Percentiles rank a stretch among this genome's conserved stretches.
These are phyloP conservation scores for Sugiyamaella valdiviana DNA, from an alignment of 805 yeast genomes.

Conservation along the genomic window DNA sequence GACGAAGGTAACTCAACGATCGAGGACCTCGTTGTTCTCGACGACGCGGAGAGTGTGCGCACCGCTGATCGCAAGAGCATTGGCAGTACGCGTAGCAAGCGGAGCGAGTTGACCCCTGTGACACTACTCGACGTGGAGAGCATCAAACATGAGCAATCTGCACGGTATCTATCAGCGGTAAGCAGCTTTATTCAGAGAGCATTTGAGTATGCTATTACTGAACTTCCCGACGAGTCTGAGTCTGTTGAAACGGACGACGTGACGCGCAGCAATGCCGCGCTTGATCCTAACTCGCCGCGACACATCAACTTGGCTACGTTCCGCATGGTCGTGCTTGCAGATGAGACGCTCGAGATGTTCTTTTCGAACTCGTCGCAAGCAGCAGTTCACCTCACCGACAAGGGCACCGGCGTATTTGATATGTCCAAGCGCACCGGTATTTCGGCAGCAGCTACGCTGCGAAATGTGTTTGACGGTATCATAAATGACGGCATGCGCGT, in stretches of 20 bases:
- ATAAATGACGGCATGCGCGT: slow-evolving; percentile 89
- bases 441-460: slow-evolving; percentile 35
- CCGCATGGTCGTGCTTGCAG: slow-evolving; percentile 90
- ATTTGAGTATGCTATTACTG: slow-evolving; percentile 66
- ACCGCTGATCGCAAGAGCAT: not conserved
- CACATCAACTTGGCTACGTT: slow-evolving; percentile 77
- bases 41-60: not conserved
- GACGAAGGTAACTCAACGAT: not conserved
- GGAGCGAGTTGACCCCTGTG: slow-evolving; percentile 19
- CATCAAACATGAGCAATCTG: slow-evolving; percentile 29
- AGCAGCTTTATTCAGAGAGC: slow-evolving; percentile 81
- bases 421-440: slow-evolving; percentile 30
- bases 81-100: slow-evolving; percentile 3
- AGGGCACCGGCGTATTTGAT: slow-evolving; percentile 34
- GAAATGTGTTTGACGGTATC: slow-evolving; percentile 86
- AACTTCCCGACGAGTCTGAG: slow-evolving; percentile 46
- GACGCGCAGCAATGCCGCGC: slow-evolving; percentile 62
- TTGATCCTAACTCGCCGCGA: slow-evolving; percentile 74
- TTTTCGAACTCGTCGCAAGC: slow-evolving; percentile 62
- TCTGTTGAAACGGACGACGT: slow-evolving; percentile 9
- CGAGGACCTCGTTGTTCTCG: not conserved
- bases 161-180: slow-evolving; percentile 75
- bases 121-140: slow-evolving; percentile 17
- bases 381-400: slow-evolving; percentile 52
- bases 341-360: slow-evolving; percentile 83